Evolutionary conservation across 1,139 yeast species (phyloP).

Genomic region (Geotrichum fermentans): DNA sequence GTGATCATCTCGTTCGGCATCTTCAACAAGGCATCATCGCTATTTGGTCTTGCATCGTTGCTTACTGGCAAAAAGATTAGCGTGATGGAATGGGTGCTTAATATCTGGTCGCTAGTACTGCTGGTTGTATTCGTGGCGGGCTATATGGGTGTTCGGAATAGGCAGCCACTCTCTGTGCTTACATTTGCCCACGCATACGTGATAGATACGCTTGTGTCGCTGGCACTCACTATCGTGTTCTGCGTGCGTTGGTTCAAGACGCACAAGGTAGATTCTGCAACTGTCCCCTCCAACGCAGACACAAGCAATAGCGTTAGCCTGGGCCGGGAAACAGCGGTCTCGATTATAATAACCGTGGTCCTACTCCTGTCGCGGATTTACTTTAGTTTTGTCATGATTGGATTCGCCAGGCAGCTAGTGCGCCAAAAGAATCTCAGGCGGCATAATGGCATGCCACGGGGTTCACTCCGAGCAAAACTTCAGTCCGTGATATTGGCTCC

Average conservation of each 20-base stretch:
- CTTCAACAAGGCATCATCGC: conserved; percentile 84
- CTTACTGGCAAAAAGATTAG: conserved; percentile 83
- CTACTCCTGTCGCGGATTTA: conserved; percentile 57
- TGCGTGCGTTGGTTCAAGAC: conserved; percentile 62
- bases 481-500: conserved; percentile 32
- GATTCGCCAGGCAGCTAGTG: conserved; percentile 50
- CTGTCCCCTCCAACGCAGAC: conserved; percentile 17
- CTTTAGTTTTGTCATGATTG: conserved; percentile 57
- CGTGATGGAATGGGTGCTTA: conserved; percentile 78
- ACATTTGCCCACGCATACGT: conserved; percentile 60
- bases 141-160: conserved; percentile 46
- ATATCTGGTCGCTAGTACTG: conserved; percentile 57
- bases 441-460: conserved; percentile 35
- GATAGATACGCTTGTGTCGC: conserved; percentile 61
- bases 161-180: conserved; percentile 49
- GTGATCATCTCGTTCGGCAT: conserved; percentile 71
- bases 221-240: conserved; percentile 69
- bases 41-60: conserved; percentile 78
- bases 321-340: conserved; percentile 65
- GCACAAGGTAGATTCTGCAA: conserved; percentile 16
- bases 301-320: conserved; percentile 59
- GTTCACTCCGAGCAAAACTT: conserved; percentile 33
- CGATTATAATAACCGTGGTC: conserved; percentile 52
- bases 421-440: conserved; percentile 36
- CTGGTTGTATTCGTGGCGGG: conserved; percentile 68